These are phyloP conservation scores for Podospora fimiseda DNA, from an alignment of 495 filamentous ascomycete genomes.

Conservation along the genomic window DNA sequence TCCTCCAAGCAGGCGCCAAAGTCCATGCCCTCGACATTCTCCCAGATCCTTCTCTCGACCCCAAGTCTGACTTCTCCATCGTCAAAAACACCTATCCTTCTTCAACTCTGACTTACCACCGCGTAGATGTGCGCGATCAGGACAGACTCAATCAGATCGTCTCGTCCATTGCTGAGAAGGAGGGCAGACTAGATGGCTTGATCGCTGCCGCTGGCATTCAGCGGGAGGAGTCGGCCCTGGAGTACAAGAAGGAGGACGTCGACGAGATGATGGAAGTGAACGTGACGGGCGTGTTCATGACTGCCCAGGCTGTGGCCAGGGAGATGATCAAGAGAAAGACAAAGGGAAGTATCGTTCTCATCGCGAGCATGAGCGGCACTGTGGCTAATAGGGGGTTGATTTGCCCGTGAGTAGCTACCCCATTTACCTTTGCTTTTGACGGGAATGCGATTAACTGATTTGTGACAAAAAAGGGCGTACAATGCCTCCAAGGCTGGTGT, in stretches of 20 bases:
- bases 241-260: slow-evolving; percentile 56
- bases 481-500: slow-evolving; percentile 89
- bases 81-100: not conserved
- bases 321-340: slow-evolving; percentile 60
- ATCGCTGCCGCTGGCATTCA: slow-evolving; percentile 79
- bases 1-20: slow-evolving; percentile 74
- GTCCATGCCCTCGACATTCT: slow-evolving; percentile 56
- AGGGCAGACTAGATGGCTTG: slow-evolving; percentile 71
- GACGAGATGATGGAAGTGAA: slow-evolving; percentile 68
- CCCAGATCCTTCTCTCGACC: slow-evolving; percentile 29
- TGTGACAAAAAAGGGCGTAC: slow-evolving; percentile 55
- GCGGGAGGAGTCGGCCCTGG: slow-evolving; percentile 62
- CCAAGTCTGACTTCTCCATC: not conserved
- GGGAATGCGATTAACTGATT: not conserved
- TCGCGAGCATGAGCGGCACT: slow-evolving; percentile 74
- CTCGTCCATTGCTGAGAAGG: slow-evolving; percentile 58
- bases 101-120: slow-evolving; percentile 62
- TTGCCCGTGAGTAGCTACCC: slow-evolving; percentile 35
- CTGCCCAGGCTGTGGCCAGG: slow-evolving; percentile 66
- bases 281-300: slow-evolving; percentile 70
- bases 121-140: slow-evolving; percentile 79
- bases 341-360: slow-evolving; percentile 62
- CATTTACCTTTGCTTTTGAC: not conserved
- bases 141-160: slow-evolving; percentile 60
- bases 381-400: slow-evolving; percentile 61